phyloP scores from a whole-genome alignment of 345 rosid genomes.

The Kandelia obovata region DNA sequence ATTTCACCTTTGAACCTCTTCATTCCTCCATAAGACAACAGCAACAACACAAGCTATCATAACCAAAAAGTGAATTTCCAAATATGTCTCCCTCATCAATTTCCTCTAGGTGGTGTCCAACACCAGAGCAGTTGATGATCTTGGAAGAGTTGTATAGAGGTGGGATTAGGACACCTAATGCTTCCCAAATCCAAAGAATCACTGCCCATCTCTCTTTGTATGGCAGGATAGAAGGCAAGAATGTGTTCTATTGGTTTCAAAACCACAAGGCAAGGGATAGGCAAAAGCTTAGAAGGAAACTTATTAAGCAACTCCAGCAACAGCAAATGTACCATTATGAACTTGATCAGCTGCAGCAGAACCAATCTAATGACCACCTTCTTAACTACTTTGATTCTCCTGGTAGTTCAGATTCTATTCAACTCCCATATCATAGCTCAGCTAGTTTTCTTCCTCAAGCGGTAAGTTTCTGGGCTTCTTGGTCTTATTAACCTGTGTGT shows the following conservation, averaged over 20 bases:
- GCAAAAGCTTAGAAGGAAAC: slow-evolving; percentile 74
- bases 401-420: slow-evolving; percentile 9
- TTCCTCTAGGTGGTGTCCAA: slow-evolving; percentile 94
- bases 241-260: slow-evolving; percentile 96
- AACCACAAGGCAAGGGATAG: slow-evolving; percentile 97
- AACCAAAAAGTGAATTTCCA: not conserved
- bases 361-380: slow-evolving; percentile 27
- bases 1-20: not conserved
- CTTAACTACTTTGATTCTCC: slow-evolving; percentile 38
- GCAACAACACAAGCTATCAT: not conserved
- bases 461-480: slow-evolving; percentile 26
- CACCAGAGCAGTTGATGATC: slow-evolving; percentile 92
- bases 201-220: slow-evolving; percentile 69
- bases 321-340: slow-evolving; percentile 27
- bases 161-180: slow-evolving; percentile 79
- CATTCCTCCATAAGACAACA: not conserved
- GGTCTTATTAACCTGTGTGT: not conserved
- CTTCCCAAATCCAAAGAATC: slow-evolving; percentile 80
- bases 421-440: slow-evolving; percentile 26
- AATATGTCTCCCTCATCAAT: slow-evolving; percentile 60
- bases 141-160: slow-evolving; percentile 78
- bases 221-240: slow-evolving; percentile 89
- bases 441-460: slow-evolving; percentile 35
- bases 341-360: slow-evolving; percentile 19
- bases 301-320: slow-evolving; percentile 65